Evolutionary conservation across 495 filamentous ascomycete genomes (phyloP).

Genomic region (Talaromyces ruber): DNA sequence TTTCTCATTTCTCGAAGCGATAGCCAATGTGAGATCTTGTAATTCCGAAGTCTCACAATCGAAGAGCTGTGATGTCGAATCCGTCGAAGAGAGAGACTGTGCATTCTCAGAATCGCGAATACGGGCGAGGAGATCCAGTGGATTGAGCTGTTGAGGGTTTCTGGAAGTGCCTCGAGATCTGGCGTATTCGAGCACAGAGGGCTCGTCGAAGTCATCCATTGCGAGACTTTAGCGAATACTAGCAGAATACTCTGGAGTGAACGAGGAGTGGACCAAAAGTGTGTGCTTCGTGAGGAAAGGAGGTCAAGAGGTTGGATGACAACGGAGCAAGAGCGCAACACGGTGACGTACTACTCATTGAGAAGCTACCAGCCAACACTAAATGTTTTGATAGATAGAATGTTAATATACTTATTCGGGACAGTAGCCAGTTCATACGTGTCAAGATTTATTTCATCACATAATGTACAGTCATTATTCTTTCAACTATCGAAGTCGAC

Average conservation of each 20-base stretch:
- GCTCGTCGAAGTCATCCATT: not conserved
- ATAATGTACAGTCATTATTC: conserved; percentile 10
- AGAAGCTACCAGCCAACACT: not conserved
- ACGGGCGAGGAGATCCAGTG: conserved; percentile 12
- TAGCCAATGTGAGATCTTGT: not conserved
- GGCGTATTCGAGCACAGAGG: conserved; percentile 28
- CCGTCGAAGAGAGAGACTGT: not conserved
- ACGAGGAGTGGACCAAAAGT: not conserved
- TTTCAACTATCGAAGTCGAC: conserved; percentile 15
- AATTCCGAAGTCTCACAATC: not conserved
- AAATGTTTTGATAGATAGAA: not conserved
- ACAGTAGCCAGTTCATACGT: not conserved
- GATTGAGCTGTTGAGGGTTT: conserved; percentile 17
- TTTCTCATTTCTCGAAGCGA: not conserved
- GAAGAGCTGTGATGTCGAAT: not conserved
- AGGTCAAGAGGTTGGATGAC: not conserved
- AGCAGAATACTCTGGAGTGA: not conserved
- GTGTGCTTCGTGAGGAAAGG: not conserved
- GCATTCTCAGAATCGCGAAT: not conserved
- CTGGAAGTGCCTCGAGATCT: conserved; percentile 27
- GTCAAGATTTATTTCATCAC: not conserved
- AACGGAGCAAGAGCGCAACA: not conserved
- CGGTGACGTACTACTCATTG: not conserved
- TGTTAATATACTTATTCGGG: not conserved
- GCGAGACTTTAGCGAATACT: not conserved